Evolutionary conservation across 768 basidiomycete species (phyloP).

Genomic region (button mushroom (Agaricus bisporus)): DNA sequence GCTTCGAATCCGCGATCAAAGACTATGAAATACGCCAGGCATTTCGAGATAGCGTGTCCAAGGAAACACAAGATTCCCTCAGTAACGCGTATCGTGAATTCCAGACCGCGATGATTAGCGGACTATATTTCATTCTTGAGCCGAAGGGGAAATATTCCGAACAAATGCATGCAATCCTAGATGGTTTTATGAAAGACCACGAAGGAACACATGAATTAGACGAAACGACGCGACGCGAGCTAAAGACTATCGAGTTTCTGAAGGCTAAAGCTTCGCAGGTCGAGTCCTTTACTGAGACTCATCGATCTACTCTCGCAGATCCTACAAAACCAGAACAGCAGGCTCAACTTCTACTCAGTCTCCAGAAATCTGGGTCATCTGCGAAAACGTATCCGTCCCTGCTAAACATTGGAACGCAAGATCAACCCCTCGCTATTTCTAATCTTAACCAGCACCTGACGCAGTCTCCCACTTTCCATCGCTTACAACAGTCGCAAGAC

Average conservation of each 20-base stretch:
- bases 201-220: constrained; percentile 64
- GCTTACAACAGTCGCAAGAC: constrained; percentile 58
- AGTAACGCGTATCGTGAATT: constrained; percentile 85
- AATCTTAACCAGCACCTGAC: constrained; percentile 20
- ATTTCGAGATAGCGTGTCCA: constrained; percentile 55
- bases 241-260: constrained; percentile 81
- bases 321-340: constrained; percentile 33
- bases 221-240: constrained; percentile 75
- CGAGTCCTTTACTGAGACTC: constrained; percentile 28
- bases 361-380: constrained; percentile 36
- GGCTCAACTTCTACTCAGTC: constrained; percentile 44
- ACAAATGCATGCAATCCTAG: constrained; percentile 74
- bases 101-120: constrained; percentile 85
- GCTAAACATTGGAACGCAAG: constrained; percentile 10
- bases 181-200: constrained; percentile 69
- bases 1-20: constrained; percentile 86
- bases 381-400: constrained; percentile 25
- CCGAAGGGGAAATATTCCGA: constrained; percentile 64
- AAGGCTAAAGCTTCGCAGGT: constrained; percentile 60
- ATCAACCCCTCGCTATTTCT: constrained; percentile 21
- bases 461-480: constrained; percentile 54
- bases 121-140: constrained; percentile 79
- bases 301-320: constrained; percentile 19
- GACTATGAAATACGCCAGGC: constrained; percentile 76
- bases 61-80: constrained; percentile 62